Evolutionary conservation across 306 rosid species (phyloP), one percentile per base, ranked within the genome.

Genomic region (Vigna hirtella): DNA sequence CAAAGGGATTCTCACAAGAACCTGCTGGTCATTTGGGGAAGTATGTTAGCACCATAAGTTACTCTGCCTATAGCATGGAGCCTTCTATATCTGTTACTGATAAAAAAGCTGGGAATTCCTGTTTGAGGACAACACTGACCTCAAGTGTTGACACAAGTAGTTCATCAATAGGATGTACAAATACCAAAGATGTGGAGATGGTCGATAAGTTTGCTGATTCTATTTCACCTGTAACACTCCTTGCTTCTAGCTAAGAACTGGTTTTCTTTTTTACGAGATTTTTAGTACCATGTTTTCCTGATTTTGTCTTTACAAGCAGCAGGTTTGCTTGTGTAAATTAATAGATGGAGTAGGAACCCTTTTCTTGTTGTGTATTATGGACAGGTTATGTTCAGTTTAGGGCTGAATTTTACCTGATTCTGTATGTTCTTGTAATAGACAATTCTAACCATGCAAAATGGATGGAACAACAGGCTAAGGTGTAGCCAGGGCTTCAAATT

Each of bases 361-460:
- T 85, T 87, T 91, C 55, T 86, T 74, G 67, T 77, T 82, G 76
- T 80, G 85, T 77, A 48, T 82, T 86, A 73, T 79, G 77, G 49
- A 76, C 40, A 62, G 65, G 57, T 73, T 77, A 40, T 67, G 89
- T 90, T 90, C 93, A 93, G 96, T 82, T 85, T 81, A 71, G 88
- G 83, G 96, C 96, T 93, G 97, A 92, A 89, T 82, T 67, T 77
- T 43, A 76, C 70, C 76, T 77, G 62, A 78, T 59, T 76, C 70
- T 83, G 79, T 72, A 74, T 77, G 57, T 67, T 77, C 36, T 17
- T 20, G 79, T 72, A 59, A 52, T 17, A 36, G 72, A 58, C 70
- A 84, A 64, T 55, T 83, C 85, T 83, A 79, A 67, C 83, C 84
- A 81, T 69, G 79, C 50, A 74, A 76, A 77, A 80, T 71, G 86